Evolutionary conservation across 495 filamentous ascomycete species (phyloP).

Genomic region (Aspergillus ostianus): DNA sequence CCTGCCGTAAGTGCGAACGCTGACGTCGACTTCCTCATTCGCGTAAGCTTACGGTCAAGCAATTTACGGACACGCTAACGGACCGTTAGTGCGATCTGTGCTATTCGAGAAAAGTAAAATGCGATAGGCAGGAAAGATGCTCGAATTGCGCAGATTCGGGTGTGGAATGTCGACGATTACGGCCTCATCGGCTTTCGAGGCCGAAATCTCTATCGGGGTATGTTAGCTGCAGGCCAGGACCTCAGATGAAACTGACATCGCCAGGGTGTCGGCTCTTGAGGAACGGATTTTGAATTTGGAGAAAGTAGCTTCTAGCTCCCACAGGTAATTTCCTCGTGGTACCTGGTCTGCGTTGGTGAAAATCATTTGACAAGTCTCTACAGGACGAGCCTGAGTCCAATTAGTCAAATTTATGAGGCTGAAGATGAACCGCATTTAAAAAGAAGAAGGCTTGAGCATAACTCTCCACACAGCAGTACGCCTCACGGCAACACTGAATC

Average conservation of each 20-base stretch:
- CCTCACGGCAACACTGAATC: background rate
- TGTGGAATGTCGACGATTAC: background rate
- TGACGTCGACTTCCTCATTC: background rate
- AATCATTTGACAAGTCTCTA: background rate
- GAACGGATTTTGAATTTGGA: background rate
- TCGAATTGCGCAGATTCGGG: background rate
- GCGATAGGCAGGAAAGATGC: background rate
- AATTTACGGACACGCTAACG: background rate
- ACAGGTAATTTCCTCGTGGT: background rate
- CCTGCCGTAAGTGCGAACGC: background rate
- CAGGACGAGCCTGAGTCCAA: background rate
- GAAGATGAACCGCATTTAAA: background rate
- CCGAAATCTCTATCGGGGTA: background rate
- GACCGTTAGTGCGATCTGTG: background rate
- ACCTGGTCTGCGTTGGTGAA: too few relatives aligned
- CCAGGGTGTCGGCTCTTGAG: background rate
- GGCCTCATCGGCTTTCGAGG: background rate
- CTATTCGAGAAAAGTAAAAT: background rate
- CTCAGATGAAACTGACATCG: background rate
- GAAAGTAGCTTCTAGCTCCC: background rate
- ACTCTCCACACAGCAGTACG: background rate
- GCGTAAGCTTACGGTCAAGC: background rate
- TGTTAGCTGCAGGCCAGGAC: background rate
- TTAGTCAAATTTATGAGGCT: background rate
- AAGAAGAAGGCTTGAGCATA: background rate